phyloP scores from a whole-genome alignment of 73 alveolate species.

The Symbiodinium pilosum region DNA sequence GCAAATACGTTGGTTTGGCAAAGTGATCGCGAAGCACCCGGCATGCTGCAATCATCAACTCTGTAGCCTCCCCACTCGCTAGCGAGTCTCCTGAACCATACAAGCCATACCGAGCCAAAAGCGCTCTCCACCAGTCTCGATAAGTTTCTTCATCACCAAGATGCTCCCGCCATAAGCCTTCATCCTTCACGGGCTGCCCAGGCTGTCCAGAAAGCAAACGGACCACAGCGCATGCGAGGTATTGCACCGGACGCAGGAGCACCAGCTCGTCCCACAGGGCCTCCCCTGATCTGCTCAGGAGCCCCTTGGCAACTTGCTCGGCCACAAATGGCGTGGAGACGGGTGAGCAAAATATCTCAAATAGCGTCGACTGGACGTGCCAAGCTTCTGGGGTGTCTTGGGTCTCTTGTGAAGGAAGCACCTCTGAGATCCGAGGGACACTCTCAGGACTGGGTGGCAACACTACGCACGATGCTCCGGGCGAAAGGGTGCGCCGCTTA shows the following conservation, averaged over 20 bases:
- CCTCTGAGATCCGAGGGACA: background rate
- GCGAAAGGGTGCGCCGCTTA: conserved; percentile 8
- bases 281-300: background rate
- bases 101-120: conserved; percentile 36
- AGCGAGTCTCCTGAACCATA: conserved; percentile 3
- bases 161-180: background rate
- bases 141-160: conserved; percentile 17
- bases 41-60: background rate
- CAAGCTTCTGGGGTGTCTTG: background rate
- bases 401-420: too few relatives aligned
- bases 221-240: background rate
- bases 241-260: conserved; percentile 41
- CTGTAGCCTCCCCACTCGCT: background rate
- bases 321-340: conserved; percentile 1
- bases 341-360: conserved; percentile 8
- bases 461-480: conserved; percentile 54
- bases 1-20: background rate
- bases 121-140: conserved; percentile 17
- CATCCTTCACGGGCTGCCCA: too few relatives aligned
- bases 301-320: conserved; percentile 14
- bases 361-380: background rate
- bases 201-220: conserved; percentile 16
- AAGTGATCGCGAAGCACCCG: conserved; percentile 42
- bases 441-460: conserved; percentile 63
- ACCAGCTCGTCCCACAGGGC: conserved; percentile 56